Conservation (phyloP, 2,329 filamentous ascomycete genomes). For the Colletotrichum costaricense region DNA sequence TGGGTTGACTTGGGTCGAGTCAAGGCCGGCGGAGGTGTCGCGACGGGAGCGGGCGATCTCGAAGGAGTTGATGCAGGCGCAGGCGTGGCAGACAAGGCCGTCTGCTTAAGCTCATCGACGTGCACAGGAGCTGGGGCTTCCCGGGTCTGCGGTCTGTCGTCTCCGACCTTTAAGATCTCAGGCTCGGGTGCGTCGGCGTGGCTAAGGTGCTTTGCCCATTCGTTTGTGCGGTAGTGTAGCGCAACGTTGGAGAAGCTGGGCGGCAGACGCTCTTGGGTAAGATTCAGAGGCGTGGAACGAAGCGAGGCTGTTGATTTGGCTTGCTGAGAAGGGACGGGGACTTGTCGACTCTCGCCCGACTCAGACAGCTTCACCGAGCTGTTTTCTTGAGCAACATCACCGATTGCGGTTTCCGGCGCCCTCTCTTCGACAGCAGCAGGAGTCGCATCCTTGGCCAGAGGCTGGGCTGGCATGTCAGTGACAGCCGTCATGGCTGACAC, state of each 20-base stretch:
- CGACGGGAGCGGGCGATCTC: slow-evolving; percentile 42
- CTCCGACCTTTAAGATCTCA: slow-evolving; percentile 67
- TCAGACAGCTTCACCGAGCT: slow-evolving; percentile 25
- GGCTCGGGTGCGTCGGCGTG: slow-evolving; percentile 78
- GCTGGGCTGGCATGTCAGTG: slow-evolving; percentile 34
- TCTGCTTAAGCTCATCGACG: slow-evolving; percentile 73
- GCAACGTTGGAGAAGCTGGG: slow-evolving; percentile 80
- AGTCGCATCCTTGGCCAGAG: slow-evolving; percentile 31
- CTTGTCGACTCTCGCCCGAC: slow-evolving; percentile 21
- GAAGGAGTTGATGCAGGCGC: slow-evolving; percentile 49
- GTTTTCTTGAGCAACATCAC: slow-evolving; percentile 23
- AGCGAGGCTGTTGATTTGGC: slow-evolving; percentile 55
- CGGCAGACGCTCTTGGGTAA: slow-evolving; percentile 74
- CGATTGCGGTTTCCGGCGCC: slow-evolving; percentile 38
- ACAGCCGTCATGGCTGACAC: slow-evolving; percentile 41
- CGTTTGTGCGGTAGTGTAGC: slow-evolving; percentile 88
- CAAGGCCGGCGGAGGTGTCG: slow-evolving; percentile 39
- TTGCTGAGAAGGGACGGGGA: slow-evolving; percentile 43
- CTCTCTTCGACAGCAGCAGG: slow-evolving; percentile 35
- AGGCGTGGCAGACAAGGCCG: slow-evolving; percentile 63
- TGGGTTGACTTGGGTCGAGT: slow-evolving; percentile 40
- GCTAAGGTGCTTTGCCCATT: slow-evolving; percentile 93
- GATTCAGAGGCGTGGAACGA: slow-evolving; percentile 56
- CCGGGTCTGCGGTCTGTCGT: slow-evolving; percentile 46
- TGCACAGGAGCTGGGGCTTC: slow-evolving; percentile 73